phyloP scores from a whole-genome alignment of 2,329 filamentous ascomycete genomes.

The Sporothrix pallida region DNA sequence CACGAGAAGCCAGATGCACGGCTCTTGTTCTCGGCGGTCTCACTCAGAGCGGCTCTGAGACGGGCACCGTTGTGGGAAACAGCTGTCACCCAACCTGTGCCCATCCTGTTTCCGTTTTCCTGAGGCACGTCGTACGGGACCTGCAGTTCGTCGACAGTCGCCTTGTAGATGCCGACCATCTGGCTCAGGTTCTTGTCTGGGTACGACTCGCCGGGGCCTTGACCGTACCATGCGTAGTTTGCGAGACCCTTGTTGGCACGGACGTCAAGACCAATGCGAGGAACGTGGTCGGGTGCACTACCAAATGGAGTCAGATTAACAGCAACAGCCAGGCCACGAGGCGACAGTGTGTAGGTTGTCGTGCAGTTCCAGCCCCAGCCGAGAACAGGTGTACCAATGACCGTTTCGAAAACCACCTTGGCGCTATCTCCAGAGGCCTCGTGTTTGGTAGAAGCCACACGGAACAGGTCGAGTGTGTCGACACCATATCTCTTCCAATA shows the following conservation, averaged over 20 bases:
- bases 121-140: conserved; percentile 70
- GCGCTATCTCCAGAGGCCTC: conserved; percentile 37
- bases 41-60: background rate
- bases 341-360: conserved; percentile 46
- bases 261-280: conserved; percentile 66
- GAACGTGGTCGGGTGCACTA: conserved; percentile 59
- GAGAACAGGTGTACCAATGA: conserved; percentile 64
- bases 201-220: conserved; percentile 68
- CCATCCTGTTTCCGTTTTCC: conserved; percentile 68
- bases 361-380: conserved; percentile 62
- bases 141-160: conserved; percentile 56
- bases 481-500: conserved; percentile 64
- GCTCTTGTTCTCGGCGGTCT: background rate
- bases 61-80: background rate
- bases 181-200: conserved; percentile 65
- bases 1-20: conserved; percentile 55
- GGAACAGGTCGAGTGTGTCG: conserved; percentile 52
- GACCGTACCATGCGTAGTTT: conserved; percentile 63
- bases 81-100: conserved; percentile 59
- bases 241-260: conserved; percentile 55
- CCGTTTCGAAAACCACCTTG: conserved; percentile 53
- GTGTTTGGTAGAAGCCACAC: conserved; percentile 33
- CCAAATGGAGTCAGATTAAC: conserved; percentile 55
- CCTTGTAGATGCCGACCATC: conserved; percentile 56
- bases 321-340: conserved; percentile 54